Evolutionary conservation across 768 basidiomycete genomes (phyloP).

Genomic region (Epithele typhae): DNA sequence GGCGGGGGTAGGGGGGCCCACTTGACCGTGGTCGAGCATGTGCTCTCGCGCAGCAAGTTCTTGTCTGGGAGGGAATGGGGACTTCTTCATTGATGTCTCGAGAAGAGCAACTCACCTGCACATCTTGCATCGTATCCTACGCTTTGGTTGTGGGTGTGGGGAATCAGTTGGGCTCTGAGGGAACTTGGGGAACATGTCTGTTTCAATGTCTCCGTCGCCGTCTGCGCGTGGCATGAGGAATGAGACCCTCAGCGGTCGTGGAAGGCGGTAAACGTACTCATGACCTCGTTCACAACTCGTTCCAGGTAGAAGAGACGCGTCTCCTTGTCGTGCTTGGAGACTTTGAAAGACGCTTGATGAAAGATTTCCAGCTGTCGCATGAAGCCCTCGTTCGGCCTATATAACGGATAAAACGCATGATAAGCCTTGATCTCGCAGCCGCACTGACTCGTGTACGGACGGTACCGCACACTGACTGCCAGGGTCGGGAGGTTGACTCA

Average conservation of each 20-base stretch:
- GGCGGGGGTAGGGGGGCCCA: slow-evolving; percentile 61
- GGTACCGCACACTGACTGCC: neutral
- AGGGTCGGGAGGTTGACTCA: slow-evolving; percentile 32
- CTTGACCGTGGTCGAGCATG: slow-evolving; percentile 86
- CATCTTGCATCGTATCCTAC: slow-evolving; percentile 87
- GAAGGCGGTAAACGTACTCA: slow-evolving; percentile 51
- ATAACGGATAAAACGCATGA: neutral
- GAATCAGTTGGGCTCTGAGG: slow-evolving; percentile 65
- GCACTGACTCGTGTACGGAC: too few relatives aligned
- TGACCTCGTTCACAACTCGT: slow-evolving; percentile 64
- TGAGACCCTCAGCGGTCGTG: neutral
- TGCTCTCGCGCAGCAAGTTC: slow-evolving; percentile 89
- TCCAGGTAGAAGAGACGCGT: slow-evolving; percentile 85
- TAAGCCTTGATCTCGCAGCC: too few relatives aligned
- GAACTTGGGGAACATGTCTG: slow-evolving; percentile 73
- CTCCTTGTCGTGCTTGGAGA: slow-evolving; percentile 60
- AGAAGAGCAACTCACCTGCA: slow-evolving; percentile 67
- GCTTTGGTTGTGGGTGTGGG: slow-evolving; percentile 49
- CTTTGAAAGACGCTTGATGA: slow-evolving; percentile 64
- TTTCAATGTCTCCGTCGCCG: slow-evolving; percentile 67
- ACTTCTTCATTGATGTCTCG: too few relatives aligned
- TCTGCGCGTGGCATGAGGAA: slow-evolving; percentile 38
- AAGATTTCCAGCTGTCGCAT: slow-evolving; percentile 78
- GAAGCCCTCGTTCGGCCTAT: slow-evolving; percentile 85
- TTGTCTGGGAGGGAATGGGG: slow-evolving; percentile 40